Evolutionary conservation across 495 filamentous ascomycete genomes (phyloP).

Genomic region (Copromyces sp.): DNA sequence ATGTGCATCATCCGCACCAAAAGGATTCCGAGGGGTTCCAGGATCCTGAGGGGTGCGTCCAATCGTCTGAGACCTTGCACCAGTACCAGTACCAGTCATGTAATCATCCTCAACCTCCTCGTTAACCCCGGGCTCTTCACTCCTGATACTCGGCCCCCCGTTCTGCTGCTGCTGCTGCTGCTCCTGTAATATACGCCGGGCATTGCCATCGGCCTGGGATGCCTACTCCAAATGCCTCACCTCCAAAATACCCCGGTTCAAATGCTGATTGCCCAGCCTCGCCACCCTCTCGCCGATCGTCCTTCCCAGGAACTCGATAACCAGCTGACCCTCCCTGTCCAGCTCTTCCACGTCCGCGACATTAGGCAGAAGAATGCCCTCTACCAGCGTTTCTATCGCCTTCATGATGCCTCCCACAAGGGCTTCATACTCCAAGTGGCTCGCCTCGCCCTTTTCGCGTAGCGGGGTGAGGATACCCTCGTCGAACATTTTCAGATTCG

Average conservation of each 20-base stretch:
- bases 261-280: constrained; percentile 37
- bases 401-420: constrained; percentile 51
- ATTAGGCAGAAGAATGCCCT: constrained; percentile 6
- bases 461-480: constrained; percentile 50
- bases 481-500: constrained; percentile 71
- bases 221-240: constrained; percentile 28
- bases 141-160: not conserved
- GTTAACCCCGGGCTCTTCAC: not conserved
- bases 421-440: constrained; percentile 48
- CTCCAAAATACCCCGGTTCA: constrained; percentile 43
- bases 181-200: not conserved
- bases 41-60: not conserved
- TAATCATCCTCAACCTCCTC: too few species aligned
- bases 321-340: constrained; percentile 36
- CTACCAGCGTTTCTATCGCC: constrained; percentile 40
- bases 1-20: too few species aligned
- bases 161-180: not conserved
- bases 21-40: too few species aligned
- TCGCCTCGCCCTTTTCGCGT: constrained; percentile 46
- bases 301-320: constrained; percentile 45
- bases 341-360: constrained; percentile 22
- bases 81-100: too few species aligned
- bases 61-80: not conserved
- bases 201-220: not conserved
- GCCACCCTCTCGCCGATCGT: constrained; percentile 51